Evolutionary conservation across 192 early-diverging fungal species (phyloP).

Genomic region (Gigaspora rosea): DNA sequence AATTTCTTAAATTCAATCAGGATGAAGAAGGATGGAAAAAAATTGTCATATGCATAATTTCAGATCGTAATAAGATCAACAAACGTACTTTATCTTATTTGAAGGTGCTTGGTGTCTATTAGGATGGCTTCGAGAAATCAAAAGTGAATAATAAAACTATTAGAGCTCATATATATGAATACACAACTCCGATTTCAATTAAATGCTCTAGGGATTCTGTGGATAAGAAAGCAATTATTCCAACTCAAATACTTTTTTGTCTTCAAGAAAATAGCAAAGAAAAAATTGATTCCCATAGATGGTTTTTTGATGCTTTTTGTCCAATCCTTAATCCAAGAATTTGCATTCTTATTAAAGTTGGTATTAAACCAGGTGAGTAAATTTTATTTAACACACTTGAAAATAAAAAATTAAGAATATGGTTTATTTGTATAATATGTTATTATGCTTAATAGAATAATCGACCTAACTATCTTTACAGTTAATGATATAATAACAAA

Average conservation of each 20-base stretch:
- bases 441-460: too few relatives aligned
- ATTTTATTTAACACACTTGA: too few relatives aligned
- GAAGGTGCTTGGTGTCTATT: conserved; percentile 79
- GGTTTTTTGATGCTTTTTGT: conserved; percentile 72
- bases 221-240: conserved; percentile 54
- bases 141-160: conserved; percentile 64
- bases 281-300: conserved; percentile 64
- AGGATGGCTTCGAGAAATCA: conserved; percentile 73
- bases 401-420: too few relatives aligned
- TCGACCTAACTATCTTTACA: too few relatives aligned
- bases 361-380: conserved; percentile 53
- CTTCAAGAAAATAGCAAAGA: conserved; percentile 90
- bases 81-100: conserved; percentile 65
- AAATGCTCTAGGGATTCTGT: conserved; percentile 70
- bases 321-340: conserved; percentile 58
- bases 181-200: conserved; percentile 75
- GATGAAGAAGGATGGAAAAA: conserved; percentile 78
- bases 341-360: conserved; percentile 65
- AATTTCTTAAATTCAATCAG: too few relatives aligned
- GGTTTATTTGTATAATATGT: too few relatives aligned
- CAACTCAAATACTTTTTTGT: conserved; percentile 82
- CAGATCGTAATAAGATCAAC: conserved; percentile 76
- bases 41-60: conserved; percentile 77
- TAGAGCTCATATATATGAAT: conserved; percentile 70
- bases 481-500: too few relatives aligned